Evolutionary conservation across 805 yeast genomes (phyloP), one percentile per base, ranked within the genome.

Genomic region (Candida bentonensis): DNA sequence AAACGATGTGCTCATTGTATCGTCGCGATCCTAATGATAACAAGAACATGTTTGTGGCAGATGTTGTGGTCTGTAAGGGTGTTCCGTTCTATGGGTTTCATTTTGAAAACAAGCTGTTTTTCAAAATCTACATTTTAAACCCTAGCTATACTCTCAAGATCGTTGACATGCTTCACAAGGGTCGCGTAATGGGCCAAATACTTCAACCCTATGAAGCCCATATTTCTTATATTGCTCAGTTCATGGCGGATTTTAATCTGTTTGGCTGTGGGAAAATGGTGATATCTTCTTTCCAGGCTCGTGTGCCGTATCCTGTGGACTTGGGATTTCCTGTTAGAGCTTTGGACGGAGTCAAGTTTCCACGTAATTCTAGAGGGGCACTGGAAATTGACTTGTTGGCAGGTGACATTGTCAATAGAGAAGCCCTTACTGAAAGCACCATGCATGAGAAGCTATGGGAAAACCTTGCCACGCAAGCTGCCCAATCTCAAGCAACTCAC

Each of bases 31-130:
- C 44, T 22, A 40, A 48, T 2, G 40, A 49, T 4, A 46, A 48
- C 1, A 39, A 41, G 15, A 48, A 42, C 22, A 41, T 17, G 9
- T 64, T 54, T 49, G 59, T 65, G 5, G 60, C 64, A 20, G 49
- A 53, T 20, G 53, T 64, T 5, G 44, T 53, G 4, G 57, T 84
- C 0, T 82, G 94, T 44, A 76, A 77, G 49, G 96, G 81, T 0
- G 67, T 74, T 0, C 89, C 94, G 0, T 80, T 88, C 42, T 92
- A 92, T 58, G 97, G 97, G 0, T 89, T 72, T 58, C 76, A 76
- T 50, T 68, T 74, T 2, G 86, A 86, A 0, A 73, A 76, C 64
- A 53, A 66, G n/a, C 62, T 73, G 1, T 82, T 74, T 54, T 73
- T 82, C 53, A 87, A 86, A 59, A 72, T 92, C 1, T 72, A 76